Evolutionary conservation across 1,139 yeast genomes (phyloP), one percentile per base, ranked within the genome.

Genomic region (Scheffersomyces cryptocercus): DNA sequence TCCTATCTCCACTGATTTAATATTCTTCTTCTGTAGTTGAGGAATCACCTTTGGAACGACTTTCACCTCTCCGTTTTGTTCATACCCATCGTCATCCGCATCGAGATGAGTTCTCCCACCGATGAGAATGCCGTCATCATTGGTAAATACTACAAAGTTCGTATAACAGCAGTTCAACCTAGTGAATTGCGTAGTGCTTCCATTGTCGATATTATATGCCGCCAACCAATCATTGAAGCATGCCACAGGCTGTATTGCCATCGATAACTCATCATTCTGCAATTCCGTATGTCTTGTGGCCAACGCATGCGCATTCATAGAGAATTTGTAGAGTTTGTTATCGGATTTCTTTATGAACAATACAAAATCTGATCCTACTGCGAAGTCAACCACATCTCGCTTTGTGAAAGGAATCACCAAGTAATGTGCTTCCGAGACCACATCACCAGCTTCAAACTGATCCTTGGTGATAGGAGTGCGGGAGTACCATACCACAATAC

Each of bases 1-100:
- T 0, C 95, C 96, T 46, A 84, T 77, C 2, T 81, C 82, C 1
- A 87, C 64, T 4, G 83, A 75, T 3, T 81, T 69, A 34, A 87
- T 75, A 7, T 76, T 75, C 14, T 61, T 62, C 7, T 78, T 69
- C 49, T 84, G 88, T 15, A 84, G 58, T 42, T 70, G 75, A 0
- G 68, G 66, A 15, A 73, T 51, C 2, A 75, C 51, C 7, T 48
- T 46, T 2, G 75, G 73, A 9, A 35, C 7, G 12, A 11, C 13
- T 1, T 53, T 58, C 2, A 47, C 41, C 28, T 53, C 58, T 2
- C 48, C 49, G 5, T 44, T 24, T 11, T 46, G 48, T 1, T 41
- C 46, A 9, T 41, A 36, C 6, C 13, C 20, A 7, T 20, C 43
- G 3, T 38, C 36, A 9, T 13, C 15, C 14, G 47, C 30, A 16